Percentiles rank a stretch among this genome's conserved stretches.
phyloP scores from a whole-genome alignment of 768 basidiomycete species.

The Lactarius deliciosus region DNA sequence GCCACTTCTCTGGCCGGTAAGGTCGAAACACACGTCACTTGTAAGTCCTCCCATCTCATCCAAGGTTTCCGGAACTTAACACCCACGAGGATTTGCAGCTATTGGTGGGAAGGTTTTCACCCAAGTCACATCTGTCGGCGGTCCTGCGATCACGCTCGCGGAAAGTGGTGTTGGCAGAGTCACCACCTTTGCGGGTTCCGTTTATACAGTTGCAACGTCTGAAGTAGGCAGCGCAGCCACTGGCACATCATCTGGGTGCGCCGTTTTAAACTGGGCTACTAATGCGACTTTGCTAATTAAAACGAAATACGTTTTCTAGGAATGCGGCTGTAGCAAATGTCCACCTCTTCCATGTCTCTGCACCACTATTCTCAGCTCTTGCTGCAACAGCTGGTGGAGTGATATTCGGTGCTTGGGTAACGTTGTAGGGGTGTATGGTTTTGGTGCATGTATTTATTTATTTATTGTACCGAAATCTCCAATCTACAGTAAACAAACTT shows the following conservation, averaged over 20 bases:
- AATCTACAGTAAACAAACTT: too few relatives aligned
- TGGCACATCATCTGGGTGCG: conserved; percentile 4
- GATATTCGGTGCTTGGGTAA: conserved; percentile 25
- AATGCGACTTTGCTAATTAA: not conserved
- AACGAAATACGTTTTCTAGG: not conserved
- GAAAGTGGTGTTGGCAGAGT: conserved; percentile 22
- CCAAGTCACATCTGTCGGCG: conserved; percentile 26
- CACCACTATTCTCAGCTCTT: conserved; percentile 22
- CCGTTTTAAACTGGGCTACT: too few relatives aligned
- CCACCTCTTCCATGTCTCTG: conserved; percentile 1
- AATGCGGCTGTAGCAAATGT: conserved; percentile 14
- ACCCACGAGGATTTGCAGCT: conserved; percentile 3
- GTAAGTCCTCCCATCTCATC: conserved; percentile 8
- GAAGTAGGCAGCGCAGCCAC: conserved; percentile 4
- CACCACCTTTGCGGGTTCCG: conserved; percentile 28
- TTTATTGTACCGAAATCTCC: too few relatives aligned
- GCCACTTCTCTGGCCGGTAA: conserved; percentile 5
- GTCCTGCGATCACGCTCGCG: conserved; percentile 27
- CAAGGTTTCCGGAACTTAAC: too few relatives aligned
- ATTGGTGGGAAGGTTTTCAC: conserved; percentile 25
- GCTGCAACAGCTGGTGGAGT: conserved; percentile 23
- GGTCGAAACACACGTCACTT: conserved; percentile 22
- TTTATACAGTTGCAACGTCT: conserved; percentile 26
- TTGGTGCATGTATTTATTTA: conserved; percentile 11
- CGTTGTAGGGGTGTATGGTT: not conserved